Evolutionary conservation across 768 basidiomycete species (phyloP).

Genomic region (Cystofilobasidium macerans): DNA sequence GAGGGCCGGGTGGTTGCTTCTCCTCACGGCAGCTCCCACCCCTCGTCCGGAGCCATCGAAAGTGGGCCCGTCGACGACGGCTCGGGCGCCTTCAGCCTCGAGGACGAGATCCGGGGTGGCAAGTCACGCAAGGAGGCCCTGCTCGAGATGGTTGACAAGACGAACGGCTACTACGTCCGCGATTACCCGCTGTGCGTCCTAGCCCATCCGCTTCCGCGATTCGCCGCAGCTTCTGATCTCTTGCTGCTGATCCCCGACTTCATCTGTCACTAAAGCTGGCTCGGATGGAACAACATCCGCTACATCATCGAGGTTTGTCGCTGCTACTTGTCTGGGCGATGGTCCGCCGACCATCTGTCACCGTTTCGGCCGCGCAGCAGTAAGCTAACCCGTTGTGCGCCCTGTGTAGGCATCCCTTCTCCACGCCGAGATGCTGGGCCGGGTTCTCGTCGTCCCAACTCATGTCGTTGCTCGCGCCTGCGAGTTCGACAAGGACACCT

Average conservation of each 20-base stretch:
- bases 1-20: constrained; percentile 7
- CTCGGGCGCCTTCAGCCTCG: constrained; percentile 23
- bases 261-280: constrained; percentile 19
- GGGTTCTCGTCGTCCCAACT: constrained; percentile 43
- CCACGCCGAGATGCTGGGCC: constrained; percentile 43
- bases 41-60: too few relatives aligned
- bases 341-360: too few relatives aligned
- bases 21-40: too few relatives aligned
- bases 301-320: constrained; percentile 42
- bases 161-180: constrained; percentile 43
- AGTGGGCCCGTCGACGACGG: background rate
- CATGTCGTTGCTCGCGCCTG: constrained; percentile 45
- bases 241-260: background rate
- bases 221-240: background rate
- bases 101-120: constrained; percentile 13
- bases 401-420: constrained; percentile 36
- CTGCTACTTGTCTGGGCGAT: background rate
- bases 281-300: constrained; percentile 47
- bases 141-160: constrained; percentile 37
- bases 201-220: background rate
- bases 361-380: constrained; percentile 5
- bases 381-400: background rate
- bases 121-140: constrained; percentile 37
- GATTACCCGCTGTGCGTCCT: constrained; percentile 36
- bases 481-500: constrained; percentile 40